Base-by-base conservation (phyloP, 768 basidiomycete genomes). In the Tylopilus felleus region DNA sequence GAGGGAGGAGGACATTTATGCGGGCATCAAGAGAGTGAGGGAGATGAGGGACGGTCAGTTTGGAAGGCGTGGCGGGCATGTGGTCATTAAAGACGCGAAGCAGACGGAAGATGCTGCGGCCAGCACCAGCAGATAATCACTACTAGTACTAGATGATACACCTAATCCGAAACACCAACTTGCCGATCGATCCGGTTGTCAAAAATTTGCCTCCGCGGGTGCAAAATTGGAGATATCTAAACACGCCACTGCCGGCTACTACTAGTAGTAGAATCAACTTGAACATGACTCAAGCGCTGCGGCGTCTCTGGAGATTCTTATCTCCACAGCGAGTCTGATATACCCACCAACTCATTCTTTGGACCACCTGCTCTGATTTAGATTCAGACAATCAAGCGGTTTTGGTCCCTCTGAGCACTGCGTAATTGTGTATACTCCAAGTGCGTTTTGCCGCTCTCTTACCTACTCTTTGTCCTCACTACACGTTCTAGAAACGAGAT, bases 1-100 rank as follows among this genome's bases (percentile, higher is more conserved):
- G 8, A 65, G 57, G 21, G 75, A 75, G 44, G 57, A 58, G 50
- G 65, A 78, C 72, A 64, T 75, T 62, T 59, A 66, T 55, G 58
- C 56, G 40, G 64, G 62, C 29, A 60, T 69, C 38, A 55, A 55
- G 53, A 43, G 57, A 28, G 63, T 71, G 36, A 56, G 56, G 55
- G 67, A 55, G 55, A 71, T 70, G 69, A 51, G 69, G 47, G 62
- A 69, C 22, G 28, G 52, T 22, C 66, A 19, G 35, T 57, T 60
- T 36, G 64, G 67, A 31, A 54, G 41, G 42, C 49, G 38, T 23
- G 57, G 61, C n/a, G 52, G 47, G 6, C 57, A 50, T 40, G 17
- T 35, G 22, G 19, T 46, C 6, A 35, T 47, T 16, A 58, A 19
- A 23, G 46, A 31, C 39, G 9, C n/a, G 10, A 53, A 27, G 16